Evolutionary conservation across 2,329 filamentous ascomycete species (phyloP).

Genomic region (Didymella exigua): DNA sequence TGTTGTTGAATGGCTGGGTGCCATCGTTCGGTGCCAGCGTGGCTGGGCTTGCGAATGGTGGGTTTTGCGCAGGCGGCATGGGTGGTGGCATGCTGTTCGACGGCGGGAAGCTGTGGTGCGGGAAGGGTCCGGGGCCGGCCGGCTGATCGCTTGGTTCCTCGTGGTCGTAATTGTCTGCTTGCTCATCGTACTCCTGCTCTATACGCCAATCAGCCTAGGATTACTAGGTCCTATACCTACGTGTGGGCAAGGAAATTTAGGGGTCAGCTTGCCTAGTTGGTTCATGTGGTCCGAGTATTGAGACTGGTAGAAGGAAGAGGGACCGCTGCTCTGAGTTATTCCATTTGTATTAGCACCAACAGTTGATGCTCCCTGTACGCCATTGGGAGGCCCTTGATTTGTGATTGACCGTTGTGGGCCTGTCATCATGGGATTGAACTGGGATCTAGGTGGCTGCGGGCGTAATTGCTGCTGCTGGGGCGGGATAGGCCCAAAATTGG

Average conservation of each 20-base stretch:
- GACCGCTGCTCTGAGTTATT: constrained; percentile 46
- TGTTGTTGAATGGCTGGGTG: constrained; percentile 44
- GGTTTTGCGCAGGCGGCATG: constrained; percentile 46
- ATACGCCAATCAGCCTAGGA: constrained; percentile 69
- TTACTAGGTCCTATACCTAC: constrained; percentile 64
- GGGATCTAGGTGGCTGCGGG: constrained; percentile 56
- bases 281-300: constrained; percentile 94
- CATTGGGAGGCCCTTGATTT: constrained; percentile 45
- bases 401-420: constrained; percentile 48
- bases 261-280: constrained; percentile 85
- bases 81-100: constrained; percentile 48
- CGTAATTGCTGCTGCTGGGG: constrained; percentile 45
- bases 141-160: constrained; percentile 69
- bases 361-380: constrained; percentile 45
- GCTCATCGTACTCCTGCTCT: constrained; percentile 98
- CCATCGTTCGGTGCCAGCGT: constrained; percentile 43
- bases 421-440: constrained; percentile 53
- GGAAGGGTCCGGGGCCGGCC: constrained; percentile 70
- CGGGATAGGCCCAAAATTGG: constrained; percentile 61
- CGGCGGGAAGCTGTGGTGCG: constrained; percentile 59
- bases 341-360: constrained; percentile 44
- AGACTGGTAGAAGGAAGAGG: constrained; percentile 74
- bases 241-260: constrained; percentile 52
- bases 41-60: constrained; percentile 42
- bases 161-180: constrained; percentile 87